These are phyloP conservation scores for Candida frijolesensis DNA, from an alignment of 1,139 yeast species.

Conservation along the genomic window DNA sequence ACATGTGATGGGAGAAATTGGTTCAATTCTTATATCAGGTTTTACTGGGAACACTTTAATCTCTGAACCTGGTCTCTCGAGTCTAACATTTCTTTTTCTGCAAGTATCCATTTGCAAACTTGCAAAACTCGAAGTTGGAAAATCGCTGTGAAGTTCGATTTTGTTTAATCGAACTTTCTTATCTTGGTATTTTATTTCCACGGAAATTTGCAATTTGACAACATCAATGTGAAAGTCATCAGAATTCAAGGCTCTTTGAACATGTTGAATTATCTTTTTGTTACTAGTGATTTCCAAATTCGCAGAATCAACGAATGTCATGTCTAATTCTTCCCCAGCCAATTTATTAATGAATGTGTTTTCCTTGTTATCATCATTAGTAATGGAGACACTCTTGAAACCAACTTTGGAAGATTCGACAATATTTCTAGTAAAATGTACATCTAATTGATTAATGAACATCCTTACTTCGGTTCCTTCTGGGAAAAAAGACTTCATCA, in stretches of 20 bases:
- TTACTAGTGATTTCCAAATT: constrained; percentile 10
- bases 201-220: constrained; percentile 18
- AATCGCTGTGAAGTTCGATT: constrained; percentile 16
- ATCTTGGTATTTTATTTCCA: constrained; percentile 10
- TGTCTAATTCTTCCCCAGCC: constrained; percentile 13
- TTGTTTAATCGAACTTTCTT: constrained; percentile 14
- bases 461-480: constrained; percentile 12
- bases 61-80: constrained; percentile 10
- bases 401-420: constrained; percentile 9
- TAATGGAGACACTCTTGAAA: constrained; percentile 14
- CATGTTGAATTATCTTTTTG: constrained; percentile 24
- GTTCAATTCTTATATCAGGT: constrained; percentile 22
- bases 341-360: constrained; percentile 1
- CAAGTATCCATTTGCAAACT: constrained; percentile 2
- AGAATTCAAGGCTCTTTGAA: constrained; percentile 24
- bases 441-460: constrained; percentile 16
- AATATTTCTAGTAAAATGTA: constrained; percentile 14
- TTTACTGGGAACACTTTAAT: constrained; percentile 24
- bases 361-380: constrained; percentile 13
- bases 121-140: constrained; percentile 7
- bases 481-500: constrained; percentile 17
- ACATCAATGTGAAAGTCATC: constrained; percentile 26
- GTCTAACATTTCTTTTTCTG: constrained; percentile 7
- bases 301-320: constrained; percentile 15
- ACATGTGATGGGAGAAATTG: constrained; percentile 7